These are phyloP conservation scores for Colletotrichum karsti DNA, from an alignment of 2,329 filamentous ascomycete species.

Conservation along the genomic window DNA sequence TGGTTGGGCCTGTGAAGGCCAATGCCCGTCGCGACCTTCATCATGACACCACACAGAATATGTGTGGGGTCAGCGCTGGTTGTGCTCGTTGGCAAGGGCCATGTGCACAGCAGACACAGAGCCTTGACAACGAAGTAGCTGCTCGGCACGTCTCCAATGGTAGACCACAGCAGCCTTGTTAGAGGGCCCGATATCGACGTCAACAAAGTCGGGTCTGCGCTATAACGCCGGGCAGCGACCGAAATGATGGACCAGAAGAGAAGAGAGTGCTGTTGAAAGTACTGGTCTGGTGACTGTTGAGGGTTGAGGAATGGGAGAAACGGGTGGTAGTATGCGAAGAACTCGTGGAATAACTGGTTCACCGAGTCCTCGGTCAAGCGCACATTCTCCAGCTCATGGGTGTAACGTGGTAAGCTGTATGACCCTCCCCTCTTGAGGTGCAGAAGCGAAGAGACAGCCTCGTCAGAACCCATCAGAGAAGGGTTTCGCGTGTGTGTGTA, in stretches of 20 bases:
- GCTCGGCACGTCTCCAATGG: slow-evolving; percentile 79
- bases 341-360: slow-evolving; percentile 74
- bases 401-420: slow-evolving; percentile 67
- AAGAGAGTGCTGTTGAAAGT: slow-evolving; percentile 79
- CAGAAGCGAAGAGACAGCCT: slow-evolving; percentile 72
- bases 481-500: slow-evolving; percentile 70
- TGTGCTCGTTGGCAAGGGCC: slow-evolving; percentile 84
- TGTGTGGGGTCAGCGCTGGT: slow-evolving; percentile 84
- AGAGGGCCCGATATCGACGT: slow-evolving; percentile 73
- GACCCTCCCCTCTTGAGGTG: slow-evolving; percentile 72
- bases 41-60: slow-evolving; percentile 84
- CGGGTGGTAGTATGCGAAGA: slow-evolving; percentile 79
- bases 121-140: slow-evolving; percentile 86
- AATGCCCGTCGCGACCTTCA: slow-evolving; percentile 86
- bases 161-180: slow-evolving; percentile 78
- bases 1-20: slow-evolving; percentile 83
- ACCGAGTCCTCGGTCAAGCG: slow-evolving; percentile 71
- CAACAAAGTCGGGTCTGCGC: slow-evolving; percentile 69
- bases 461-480: slow-evolving; percentile 73
- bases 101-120: slow-evolving; percentile 80
- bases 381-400: slow-evolving; percentile 70
- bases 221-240: slow-evolving; percentile 77
- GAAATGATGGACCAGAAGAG: slow-evolving; percentile 88
- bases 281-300: slow-evolving; percentile 73
- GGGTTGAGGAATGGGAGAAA: slow-evolving; percentile 81